Percentiles rank a stretch among this genome's conserved stretches.
Evolutionary conservation across 1,284 basidiomycete species (phyloP).

Genomic region (Moniliophthora roreri): DNA sequence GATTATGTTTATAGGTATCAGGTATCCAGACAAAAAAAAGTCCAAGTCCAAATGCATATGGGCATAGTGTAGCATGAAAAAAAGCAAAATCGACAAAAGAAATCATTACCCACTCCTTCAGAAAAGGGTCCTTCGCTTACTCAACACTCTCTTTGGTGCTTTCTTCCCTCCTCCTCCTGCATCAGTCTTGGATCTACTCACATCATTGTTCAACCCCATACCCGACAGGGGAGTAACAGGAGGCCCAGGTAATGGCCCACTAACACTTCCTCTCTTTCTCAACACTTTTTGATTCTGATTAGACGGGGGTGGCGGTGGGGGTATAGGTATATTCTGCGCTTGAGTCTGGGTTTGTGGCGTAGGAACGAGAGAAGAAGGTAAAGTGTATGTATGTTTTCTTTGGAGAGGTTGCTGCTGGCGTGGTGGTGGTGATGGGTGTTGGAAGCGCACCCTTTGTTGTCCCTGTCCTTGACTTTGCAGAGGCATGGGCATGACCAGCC

Average conservation of each 20-base stretch:
- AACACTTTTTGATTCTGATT: background rate
- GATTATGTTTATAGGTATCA: too few species aligned
- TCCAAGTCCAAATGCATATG: too few species aligned
- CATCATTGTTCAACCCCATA: background rate
- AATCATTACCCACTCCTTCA: background rate
- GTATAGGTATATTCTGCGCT: conserved; percentile 6
- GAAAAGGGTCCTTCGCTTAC: conserved; percentile 11
- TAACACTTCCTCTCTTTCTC: background rate
- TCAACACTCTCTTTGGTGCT: conserved; percentile 15
- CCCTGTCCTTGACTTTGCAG: conserved; percentile 30
- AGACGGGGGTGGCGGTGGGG: conserved; percentile 2
- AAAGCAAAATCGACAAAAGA: background rate
- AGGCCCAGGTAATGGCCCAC: background rate
- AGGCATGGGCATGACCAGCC: conserved; percentile 66
- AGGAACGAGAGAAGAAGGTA: background rate
- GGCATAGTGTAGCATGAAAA: too few species aligned
- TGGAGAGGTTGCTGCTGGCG: too few species aligned
- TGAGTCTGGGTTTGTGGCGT: background rate
- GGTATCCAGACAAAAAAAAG: too few species aligned
- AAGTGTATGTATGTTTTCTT: too few species aligned
- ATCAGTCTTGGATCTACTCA: background rate
- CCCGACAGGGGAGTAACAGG: background rate
- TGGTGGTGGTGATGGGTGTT: conserved; percentile 1
- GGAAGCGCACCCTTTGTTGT: background rate
- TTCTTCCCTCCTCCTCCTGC: conserved; percentile 6